Evolutionary conservation across 148 eudicot genomes (phyloP), one percentile per base, ranked within the genome.

Genomic region (Vaccinium darrowii): DNA sequence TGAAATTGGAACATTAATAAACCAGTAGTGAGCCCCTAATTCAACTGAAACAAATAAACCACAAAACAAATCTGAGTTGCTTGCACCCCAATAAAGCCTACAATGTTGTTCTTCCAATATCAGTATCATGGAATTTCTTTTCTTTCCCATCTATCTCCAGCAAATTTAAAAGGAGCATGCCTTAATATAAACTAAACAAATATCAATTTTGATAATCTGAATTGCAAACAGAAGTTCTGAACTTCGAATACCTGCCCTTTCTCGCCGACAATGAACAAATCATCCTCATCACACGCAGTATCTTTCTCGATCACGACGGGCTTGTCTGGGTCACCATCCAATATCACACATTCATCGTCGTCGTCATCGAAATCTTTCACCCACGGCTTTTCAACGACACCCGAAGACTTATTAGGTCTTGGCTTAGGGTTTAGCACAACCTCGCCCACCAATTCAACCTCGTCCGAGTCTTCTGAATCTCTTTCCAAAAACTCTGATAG

Each of bases 241-340:
- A 69, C 7, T 19, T 63, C n/a, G 2, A 78, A 39, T 91, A 95
- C 98, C 97, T 92, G 93, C 73, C 98, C 98, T 85, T 88, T 93
- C 83, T 91, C 93, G 18, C 91, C 88, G 12, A 93, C 91, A 62
- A 95, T 88, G 33, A 88, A 58, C 86, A 95, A 77, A 71, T 94
- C 98, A 88, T 93, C 95, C 8, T 90, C 82, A 53, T 89, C 96
- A 79, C 69, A 87, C 39, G 69, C 90, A 10, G 8, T 18, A 27
- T 21, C 53, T 33, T 50, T 79, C 82, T 57, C 67, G 50, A 86
- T 83, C 21, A 69, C 73, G 56, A 36, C 62, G 3, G 84, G 87
- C 81, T 92, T 92, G 83, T 93, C 95, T 0, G 96, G 96, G 80
- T 94, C 95, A 50, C 91, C 91, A 73, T 92, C 96, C 88, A 92